Percentiles rank a stretch among this genome's conserved stretches.
phyloP scores from a whole-genome alignment of 352 stramenopile genomes.

The Pythium aphanidermatum region DNA sequence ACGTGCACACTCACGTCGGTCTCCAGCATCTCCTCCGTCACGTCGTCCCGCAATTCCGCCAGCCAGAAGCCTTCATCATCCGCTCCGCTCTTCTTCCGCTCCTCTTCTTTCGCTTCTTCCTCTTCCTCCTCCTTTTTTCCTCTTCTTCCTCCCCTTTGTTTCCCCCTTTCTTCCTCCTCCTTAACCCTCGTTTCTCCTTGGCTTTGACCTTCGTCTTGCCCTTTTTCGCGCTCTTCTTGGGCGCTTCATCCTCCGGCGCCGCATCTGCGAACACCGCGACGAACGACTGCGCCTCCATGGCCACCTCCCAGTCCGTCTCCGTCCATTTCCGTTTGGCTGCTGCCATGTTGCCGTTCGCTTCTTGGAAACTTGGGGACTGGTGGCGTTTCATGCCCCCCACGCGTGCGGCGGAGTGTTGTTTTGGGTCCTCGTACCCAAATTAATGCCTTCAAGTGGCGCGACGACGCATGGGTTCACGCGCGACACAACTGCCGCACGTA shows the following conservation, averaged over 20 bases:
- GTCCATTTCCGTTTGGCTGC: constrained; percentile 73
- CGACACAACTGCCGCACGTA: too few species aligned
- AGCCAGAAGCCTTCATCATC: constrained; percentile 51
- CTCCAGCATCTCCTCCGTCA: constrained; percentile 66
- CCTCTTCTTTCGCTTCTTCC: not conserved
- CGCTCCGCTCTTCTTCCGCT: not conserved
- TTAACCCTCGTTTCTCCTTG: constrained; percentile 6
- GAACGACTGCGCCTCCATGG: constrained; percentile 52
- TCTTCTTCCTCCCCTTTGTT: constrained; percentile 3
- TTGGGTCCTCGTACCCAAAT: too few species aligned
- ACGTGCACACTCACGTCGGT: constrained; percentile 41
- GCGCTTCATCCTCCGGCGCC: constrained; percentile 9
- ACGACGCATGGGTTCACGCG: too few species aligned
- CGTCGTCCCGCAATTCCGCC: constrained; percentile 65
- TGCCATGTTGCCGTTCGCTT: too few species aligned
- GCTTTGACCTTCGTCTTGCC: constrained; percentile 4
- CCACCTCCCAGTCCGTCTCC: constrained; percentile 64
- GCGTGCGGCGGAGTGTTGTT: too few species aligned
- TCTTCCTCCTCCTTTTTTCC: constrained; percentile 12
- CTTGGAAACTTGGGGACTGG: too few species aligned
- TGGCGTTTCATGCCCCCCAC: too few species aligned
- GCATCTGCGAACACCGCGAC: constrained; percentile 46
- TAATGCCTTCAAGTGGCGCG: too few species aligned
- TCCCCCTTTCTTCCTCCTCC: constrained; percentile 3
- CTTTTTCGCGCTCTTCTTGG: constrained; percentile 6